Percentiles rank a stretch among this genome's conserved stretches.
These are phyloP conservation scores for Elsinoe perseae DNA, from an alignment of 2,329 filamentous ascomycete species.

Conservation along the genomic window DNA sequence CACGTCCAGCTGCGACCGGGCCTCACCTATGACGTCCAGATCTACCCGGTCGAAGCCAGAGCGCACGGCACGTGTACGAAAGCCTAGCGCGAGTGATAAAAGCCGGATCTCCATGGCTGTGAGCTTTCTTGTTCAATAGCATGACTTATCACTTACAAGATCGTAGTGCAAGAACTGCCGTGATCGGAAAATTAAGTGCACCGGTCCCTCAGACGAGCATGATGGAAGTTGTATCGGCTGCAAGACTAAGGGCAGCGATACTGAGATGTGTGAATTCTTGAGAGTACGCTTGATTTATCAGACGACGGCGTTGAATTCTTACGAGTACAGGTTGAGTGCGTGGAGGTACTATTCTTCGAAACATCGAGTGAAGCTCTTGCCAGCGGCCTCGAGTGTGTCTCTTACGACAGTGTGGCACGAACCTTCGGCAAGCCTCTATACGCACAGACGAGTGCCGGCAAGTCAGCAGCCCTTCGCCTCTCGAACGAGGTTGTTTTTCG, in stretches of 20 bases:
- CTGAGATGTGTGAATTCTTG: neutral
- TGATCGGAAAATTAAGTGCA: constrained; percentile 8
- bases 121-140: neutral
- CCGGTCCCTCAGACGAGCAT: neutral
- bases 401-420: neutral
- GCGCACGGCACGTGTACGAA: neutral
- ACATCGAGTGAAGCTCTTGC: neutral
- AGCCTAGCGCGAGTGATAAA: neutral
- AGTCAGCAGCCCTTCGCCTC: neutral
- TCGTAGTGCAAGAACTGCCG: constrained; percentile 5
- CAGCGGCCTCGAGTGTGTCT: neutral
- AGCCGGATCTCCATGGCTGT: constrained; percentile 7
- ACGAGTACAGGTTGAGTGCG: neutral
- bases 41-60: neutral
- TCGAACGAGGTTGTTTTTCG: neutral
- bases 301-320: neutral
- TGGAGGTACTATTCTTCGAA: neutral
- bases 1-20: neutral
- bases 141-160: neutral
- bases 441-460: neutral
- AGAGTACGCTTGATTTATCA: neutral
- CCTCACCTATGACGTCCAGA: neutral
- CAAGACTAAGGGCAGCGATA: neutral
- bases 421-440: neutral
- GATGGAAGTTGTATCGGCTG: neutral